These are phyloP conservation scores for Clathrus columnatus DNA, from an alignment of 768 basidiomycete genomes.

Conservation along the genomic window DNA sequence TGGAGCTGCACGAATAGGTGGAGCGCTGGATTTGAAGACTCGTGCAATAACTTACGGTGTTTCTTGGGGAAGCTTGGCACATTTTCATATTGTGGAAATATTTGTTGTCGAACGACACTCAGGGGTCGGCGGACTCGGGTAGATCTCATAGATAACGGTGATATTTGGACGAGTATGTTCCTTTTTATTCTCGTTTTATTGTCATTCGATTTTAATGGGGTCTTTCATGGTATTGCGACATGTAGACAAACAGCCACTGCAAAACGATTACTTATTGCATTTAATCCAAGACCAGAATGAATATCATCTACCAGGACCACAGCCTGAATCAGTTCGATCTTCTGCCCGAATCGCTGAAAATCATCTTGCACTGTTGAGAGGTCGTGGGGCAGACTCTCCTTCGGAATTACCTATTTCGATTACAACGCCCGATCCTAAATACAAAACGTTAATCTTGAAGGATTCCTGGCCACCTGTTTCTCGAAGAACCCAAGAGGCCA, in stretches of 20 bases:
- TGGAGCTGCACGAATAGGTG: neutral
- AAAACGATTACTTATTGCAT: no score
- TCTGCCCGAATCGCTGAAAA: no score
- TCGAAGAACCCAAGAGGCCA: neutral
- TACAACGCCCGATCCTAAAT: neutral
- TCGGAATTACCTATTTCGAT: neutral
- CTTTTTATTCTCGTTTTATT: neutral
- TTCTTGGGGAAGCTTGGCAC: neutral
- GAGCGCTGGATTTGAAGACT: neutral
- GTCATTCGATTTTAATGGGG: neutral
- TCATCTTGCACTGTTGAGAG: neutral
- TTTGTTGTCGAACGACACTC: neutral
- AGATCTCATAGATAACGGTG: neutral
- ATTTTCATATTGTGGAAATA: neutral
- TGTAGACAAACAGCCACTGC: no score
- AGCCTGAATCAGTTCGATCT: no score
- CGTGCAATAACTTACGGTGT: neutral
- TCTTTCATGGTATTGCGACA: no score
- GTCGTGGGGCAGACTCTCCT: neutral
- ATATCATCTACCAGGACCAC: no score
- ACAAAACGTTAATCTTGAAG: neutral
- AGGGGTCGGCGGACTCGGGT: neutral
- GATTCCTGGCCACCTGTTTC: neutral
- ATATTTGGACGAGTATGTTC: neutral
- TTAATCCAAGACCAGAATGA: no score